These are phyloP conservation scores for Annulohypoxylon nitens DNA, from an alignment of 495 filamentous ascomycete genomes.

Conservation along the genomic window DNA sequence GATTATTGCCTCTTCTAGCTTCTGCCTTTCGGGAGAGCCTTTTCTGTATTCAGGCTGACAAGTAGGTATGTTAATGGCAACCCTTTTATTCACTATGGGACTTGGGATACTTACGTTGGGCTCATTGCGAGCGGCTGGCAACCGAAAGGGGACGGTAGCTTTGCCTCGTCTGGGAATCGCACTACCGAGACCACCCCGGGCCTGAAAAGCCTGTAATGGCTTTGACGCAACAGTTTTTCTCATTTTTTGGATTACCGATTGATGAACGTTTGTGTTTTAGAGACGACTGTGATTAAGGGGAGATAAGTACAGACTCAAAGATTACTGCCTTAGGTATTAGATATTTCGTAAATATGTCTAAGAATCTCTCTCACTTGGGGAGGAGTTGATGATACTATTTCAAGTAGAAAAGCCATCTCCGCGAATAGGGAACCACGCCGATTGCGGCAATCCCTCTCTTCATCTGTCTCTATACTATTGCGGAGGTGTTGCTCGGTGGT, in stretches of 20 bases:
- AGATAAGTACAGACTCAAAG: neutral
- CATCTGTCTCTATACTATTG: neutral
- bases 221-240: neutral
- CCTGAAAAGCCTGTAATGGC: neutral
- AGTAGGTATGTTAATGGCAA: neutral
- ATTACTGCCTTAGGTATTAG: neutral
- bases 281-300: neutral
- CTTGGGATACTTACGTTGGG: neutral
- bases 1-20: neutral
- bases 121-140: neutral
- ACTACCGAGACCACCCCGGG: neutral
- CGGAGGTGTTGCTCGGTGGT: neutral
- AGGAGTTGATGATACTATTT: neutral
- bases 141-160: neutral
- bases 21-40: neutral
- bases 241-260: neutral
- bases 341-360: neutral
- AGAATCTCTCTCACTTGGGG: neutral
- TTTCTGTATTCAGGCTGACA: neutral
- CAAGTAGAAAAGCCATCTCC: constrained; percentile 2
- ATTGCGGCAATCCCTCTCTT: constrained; percentile 6
- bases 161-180: neutral
- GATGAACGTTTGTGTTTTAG: neutral
- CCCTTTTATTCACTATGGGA: neutral
- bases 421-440: constrained; percentile 1